These are phyloP conservation scores for Stylosanthes scabra DNA, from an alignment of 331 rosid species.

Conservation along the genomic window DNA sequence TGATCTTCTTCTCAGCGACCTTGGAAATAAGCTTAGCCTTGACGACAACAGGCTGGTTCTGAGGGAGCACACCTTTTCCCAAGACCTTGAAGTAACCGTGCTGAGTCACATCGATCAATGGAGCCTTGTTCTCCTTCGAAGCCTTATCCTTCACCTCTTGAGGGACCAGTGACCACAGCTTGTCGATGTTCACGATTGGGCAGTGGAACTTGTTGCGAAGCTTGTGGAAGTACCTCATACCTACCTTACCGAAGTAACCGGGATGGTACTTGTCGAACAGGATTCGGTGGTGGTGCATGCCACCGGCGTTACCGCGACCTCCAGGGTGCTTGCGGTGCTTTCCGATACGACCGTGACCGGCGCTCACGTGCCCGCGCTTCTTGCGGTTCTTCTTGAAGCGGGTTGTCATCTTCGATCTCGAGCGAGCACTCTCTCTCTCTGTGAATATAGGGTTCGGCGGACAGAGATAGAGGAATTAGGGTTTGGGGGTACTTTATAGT, in stretches of 20 bases:
- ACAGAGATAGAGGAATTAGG: no score
- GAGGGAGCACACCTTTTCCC: conserved; percentile 72
- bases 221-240: conserved; percentile 83
- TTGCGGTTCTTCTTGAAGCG: conserved; percentile 86
- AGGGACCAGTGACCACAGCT: conserved; percentile 79
- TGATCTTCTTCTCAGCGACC: conserved; percentile 83
- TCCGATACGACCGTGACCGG: conserved; percentile 85
- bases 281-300: conserved; percentile 93
- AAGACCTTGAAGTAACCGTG: conserved; percentile 74
- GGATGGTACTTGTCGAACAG: conserved; percentile 93
- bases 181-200: conserved; percentile 83
- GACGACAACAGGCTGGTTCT: conserved; percentile 61
- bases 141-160: conserved; percentile 69
- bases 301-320: conserved; percentile 87
- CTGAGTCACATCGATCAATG: conserved; percentile 72
- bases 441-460: conserved; percentile 1
- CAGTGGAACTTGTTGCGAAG: conserved; percentile 79
- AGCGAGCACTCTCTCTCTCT: not conserved
- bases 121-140: conserved; percentile 49
- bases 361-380: conserved; percentile 93
- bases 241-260: conserved; percentile 82
- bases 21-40: conserved; percentile 83
- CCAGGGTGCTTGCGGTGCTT: conserved; percentile 93
- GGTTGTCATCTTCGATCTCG: conserved; percentile 62
- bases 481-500: not conserved